Conservation (phyloP, 306 rosid genomes). For the Dryas drummondii region DNA sequence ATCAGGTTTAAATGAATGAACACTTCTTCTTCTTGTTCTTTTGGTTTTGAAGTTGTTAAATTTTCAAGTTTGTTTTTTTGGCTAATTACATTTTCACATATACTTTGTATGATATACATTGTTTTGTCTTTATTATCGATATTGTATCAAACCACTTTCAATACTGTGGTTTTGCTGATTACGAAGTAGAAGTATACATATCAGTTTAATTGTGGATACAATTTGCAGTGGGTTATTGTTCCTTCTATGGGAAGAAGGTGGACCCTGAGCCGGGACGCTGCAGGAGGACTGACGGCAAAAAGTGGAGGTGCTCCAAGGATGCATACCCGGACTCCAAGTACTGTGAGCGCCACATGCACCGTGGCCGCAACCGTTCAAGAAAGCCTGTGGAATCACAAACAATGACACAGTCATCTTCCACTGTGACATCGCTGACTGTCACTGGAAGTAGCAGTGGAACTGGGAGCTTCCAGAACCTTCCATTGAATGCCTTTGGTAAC, state of each 20-base stretch:
- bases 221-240: constrained; percentile 66
- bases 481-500: constrained; percentile 54
- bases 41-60: neutral
- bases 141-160: neutral
- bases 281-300: constrained; percentile 89
- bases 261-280: constrained; percentile 96
- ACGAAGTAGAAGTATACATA: neutral
- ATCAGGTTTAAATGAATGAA: neutral
- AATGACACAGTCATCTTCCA: constrained; percentile 48
- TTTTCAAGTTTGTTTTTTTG: neutral
- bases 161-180: neutral
- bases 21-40: neutral
- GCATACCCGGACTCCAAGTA: constrained; percentile 87
- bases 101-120: neutral
- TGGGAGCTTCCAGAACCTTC: constrained; percentile 57
- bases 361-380: constrained; percentile 98
- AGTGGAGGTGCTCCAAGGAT: constrained; percentile 86
- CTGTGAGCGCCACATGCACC: constrained; percentile 95
- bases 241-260: constrained; percentile 80
- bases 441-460: constrained; percentile 39
- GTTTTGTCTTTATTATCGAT: neutral
- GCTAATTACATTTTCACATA: neutral
- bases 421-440: constrained; percentile 55
- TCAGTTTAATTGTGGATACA: neutral
- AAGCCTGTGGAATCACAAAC: constrained; percentile 98